A percentile compares a stretch with the other conserved stretches of the same genome.
phyloP scores from a whole-genome alignment of 495 filamentous ascomycete genomes.

The Neurospora sp. region DNA sequence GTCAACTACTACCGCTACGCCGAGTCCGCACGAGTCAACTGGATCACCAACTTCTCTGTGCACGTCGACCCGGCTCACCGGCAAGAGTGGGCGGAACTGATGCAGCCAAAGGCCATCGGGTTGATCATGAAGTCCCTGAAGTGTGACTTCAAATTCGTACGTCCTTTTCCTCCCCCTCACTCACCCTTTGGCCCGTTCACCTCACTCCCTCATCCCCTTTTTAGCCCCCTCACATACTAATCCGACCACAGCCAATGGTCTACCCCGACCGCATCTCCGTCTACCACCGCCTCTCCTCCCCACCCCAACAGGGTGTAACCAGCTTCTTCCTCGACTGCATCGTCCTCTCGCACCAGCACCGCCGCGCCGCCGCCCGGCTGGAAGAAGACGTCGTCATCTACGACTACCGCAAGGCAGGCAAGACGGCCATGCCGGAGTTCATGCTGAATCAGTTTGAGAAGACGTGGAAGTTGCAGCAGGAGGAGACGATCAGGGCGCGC shows the following conservation, averaged over 20 bases:
- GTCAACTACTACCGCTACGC: conserved; percentile 77
- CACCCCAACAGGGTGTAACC: conserved; percentile 20
- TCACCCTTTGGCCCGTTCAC: too few species aligned
- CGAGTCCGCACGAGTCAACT: conserved; percentile 76
- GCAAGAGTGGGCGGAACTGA: conserved; percentile 60
- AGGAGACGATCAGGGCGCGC: conserved; percentile 37
- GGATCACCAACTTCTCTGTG: conserved; percentile 65
- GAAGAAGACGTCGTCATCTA: conserved; percentile 79
- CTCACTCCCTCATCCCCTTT: too few species aligned
- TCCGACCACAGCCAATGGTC: conserved; percentile 86
- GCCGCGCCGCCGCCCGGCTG: conserved; percentile 67
- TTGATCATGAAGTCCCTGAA: conserved; percentile 75
- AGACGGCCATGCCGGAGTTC: conserved; percentile 53
- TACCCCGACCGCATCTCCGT: conserved; percentile 82
- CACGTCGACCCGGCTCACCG: conserved; percentile 57
- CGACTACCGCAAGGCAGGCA: conserved; percentile 57
- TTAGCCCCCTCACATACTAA: too few species aligned
- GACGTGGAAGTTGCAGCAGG: conserved; percentile 58
- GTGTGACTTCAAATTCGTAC: conserved; percentile 89
- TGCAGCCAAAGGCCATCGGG: conserved; percentile 55
- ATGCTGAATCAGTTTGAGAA: conserved; percentile 54
- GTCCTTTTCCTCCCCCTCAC: too few species aligned
- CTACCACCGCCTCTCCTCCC: conserved; percentile 67
- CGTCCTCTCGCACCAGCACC: conserved; percentile 71
- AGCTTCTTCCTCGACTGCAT: conserved; percentile 44